Evolutionary conservation across 2,329 filamentous ascomycete genomes (phyloP).

Genomic region (Venturia effusa): DNA sequence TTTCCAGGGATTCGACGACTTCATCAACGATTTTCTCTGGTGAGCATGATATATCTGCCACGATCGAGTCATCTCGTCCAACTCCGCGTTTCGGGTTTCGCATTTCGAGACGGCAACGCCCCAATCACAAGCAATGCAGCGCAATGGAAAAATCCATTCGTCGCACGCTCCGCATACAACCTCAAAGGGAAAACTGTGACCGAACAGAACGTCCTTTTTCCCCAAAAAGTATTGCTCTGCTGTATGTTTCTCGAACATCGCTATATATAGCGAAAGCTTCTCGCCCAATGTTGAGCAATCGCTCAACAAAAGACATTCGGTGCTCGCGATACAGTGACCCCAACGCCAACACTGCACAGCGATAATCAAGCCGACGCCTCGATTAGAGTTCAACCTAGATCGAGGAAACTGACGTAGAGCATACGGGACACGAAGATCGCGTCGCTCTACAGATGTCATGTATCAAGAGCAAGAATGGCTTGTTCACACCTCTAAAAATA

Average conservation of each 20-base stretch:
- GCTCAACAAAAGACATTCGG: not conserved
- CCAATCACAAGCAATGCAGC: not conserved
- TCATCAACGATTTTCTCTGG: not conserved
- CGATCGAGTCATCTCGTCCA: no score
- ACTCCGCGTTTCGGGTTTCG: not conserved
- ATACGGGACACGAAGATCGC: not conserved
- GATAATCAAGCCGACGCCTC: not conserved
- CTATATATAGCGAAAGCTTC: not conserved
- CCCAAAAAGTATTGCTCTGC: not conserved
- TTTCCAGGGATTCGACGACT: not conserved
- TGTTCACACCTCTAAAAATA: not conserved
- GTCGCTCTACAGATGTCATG: not conserved
- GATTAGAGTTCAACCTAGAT: not conserved
- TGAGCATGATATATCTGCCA: not conserved
- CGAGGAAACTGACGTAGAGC: not conserved
- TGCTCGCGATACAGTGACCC: not conserved
- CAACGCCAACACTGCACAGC: not conserved
- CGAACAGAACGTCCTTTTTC: not conserved
- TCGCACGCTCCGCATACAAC: not conserved
- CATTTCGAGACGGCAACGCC: not conserved
- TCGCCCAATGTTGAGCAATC: not conserved
- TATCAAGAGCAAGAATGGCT: not conserved
- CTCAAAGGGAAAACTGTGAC: not conserved
- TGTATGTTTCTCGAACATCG: not conserved
- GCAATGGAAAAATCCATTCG: not conserved